phyloP scores from a whole-genome alignment of 2,329 filamentous ascomycete species.

The Nemania abortiva region DNA sequence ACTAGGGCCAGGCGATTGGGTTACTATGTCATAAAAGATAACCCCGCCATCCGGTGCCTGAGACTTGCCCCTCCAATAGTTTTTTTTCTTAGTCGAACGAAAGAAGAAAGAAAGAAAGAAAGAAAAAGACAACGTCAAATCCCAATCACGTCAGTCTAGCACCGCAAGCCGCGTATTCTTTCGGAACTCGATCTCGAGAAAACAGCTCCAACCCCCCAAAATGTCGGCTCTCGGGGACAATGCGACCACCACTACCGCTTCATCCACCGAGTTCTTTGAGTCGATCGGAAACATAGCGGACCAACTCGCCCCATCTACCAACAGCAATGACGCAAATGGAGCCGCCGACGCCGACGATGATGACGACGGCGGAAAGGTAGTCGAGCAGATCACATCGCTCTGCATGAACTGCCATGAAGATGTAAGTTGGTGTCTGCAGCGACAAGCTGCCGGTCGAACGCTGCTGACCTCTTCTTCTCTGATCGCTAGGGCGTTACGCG shows the following conservation, averaged over 20 bases:
- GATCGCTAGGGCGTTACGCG: slow-evolving; percentile 78
- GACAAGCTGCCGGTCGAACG: background rate
- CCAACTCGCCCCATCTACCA: slow-evolving; percentile 58
- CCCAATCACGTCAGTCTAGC: background rate
- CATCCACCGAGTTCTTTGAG: slow-evolving; percentile 68
- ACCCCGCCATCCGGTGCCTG: slow-evolving; percentile 52
- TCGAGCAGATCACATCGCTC: slow-evolving; percentile 80
- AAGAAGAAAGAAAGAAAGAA: background rate
- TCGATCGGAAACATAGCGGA: slow-evolving; percentile 72
- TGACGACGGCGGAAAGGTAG: slow-evolving; percentile 60
- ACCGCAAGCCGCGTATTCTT: too few species aligned
- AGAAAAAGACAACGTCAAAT: slow-evolving; percentile 13
- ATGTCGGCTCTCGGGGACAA: slow-evolving; percentile 60
- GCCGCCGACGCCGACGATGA: slow-evolving; percentile 43
- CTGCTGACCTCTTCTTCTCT: slow-evolving; percentile 28
- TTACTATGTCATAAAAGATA: slow-evolving; percentile 43
- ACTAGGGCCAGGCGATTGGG: slow-evolving; percentile 23
- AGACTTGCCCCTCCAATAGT: slow-evolving; percentile 56
- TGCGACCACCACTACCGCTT: slow-evolving; percentile 50
- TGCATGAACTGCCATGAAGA: slow-evolving; percentile 90
- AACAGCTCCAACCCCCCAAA: slow-evolving; percentile 34
- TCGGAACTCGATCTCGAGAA: background rate
- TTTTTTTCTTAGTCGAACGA: slow-evolving; percentile 45
- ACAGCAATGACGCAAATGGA: slow-evolving; percentile 53
- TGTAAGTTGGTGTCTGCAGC: slow-evolving; percentile 59